A percentile compares a stretch with the other conserved stretches of the same genome.
Conservation (phyloP, 2,329 filamentous ascomycete species). For the Talaromyces sp. region DNA sequence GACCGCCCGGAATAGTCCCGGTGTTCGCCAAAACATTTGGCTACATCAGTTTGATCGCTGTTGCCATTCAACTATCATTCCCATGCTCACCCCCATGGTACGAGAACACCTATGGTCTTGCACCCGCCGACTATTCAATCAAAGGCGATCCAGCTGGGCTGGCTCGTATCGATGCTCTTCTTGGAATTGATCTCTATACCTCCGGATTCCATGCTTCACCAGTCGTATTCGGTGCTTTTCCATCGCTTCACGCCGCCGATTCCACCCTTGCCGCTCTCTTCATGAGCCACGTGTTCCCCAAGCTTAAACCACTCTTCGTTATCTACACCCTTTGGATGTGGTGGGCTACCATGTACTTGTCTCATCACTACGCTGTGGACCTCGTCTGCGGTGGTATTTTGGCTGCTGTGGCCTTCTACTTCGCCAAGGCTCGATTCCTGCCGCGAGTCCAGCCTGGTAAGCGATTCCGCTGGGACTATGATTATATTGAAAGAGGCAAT, state of each 20-base stretch:
- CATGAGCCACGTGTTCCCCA: constrained; percentile 87
- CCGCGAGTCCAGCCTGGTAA: constrained; percentile 80
- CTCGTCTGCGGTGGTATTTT: constrained; percentile 78
- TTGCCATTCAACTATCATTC: constrained; percentile 82
- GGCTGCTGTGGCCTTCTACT: constrained; percentile 74
- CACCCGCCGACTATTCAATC: constrained; percentile 89
- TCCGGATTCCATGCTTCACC: constrained; percentile 86
- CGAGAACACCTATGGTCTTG: constrained; percentile 84
- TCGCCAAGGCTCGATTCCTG: constrained; percentile 72
- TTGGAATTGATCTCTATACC: constrained; percentile 88
- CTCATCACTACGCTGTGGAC: constrained; percentile 94
- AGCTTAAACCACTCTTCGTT: constrained; percentile 71
- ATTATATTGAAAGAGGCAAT: constrained; percentile 83
- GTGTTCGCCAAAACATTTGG: constrained; percentile 84
- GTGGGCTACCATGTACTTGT: constrained; percentile 98
- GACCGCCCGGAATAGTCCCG: constrained; percentile 75
- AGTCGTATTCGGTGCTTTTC: constrained; percentile 91
- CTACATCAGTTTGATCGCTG: constrained; percentile 84
- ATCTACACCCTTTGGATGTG: constrained; percentile 88
- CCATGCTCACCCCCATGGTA: constrained; percentile 97
- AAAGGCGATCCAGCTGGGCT: constrained; percentile 82
- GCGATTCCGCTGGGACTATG: constrained; percentile 88
- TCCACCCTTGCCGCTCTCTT: constrained; percentile 87
- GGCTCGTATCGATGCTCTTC: constrained; percentile 80
- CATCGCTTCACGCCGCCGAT: constrained; percentile 83